phyloP scores from a whole-genome alignment of 164 flowering plant species.

The Kingdonia uniflora region DNA sequence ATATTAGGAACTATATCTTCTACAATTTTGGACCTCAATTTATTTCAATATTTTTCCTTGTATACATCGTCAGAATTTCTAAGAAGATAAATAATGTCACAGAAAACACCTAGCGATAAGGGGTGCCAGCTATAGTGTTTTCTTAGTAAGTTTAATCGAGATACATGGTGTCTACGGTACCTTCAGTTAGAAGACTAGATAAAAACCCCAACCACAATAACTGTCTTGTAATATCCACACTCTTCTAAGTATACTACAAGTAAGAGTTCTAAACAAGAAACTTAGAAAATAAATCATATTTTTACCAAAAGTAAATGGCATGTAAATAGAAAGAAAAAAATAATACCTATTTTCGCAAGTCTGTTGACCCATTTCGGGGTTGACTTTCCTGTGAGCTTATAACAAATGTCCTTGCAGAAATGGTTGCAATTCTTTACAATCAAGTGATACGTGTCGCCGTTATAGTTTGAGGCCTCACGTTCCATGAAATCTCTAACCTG shows the following conservation, averaged over 20 bases:
- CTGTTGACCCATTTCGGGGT: conserved; percentile 94
- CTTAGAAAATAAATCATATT: background rate
- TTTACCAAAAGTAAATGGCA: background rate
- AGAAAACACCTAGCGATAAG: background rate
- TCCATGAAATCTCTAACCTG: conserved; percentile 91
- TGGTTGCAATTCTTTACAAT: conserved; percentile 93
- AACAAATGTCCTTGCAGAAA: conserved; percentile 82
- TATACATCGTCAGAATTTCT: too few species aligned
- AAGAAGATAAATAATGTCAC: too few species aligned
- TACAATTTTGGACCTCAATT: background rate
- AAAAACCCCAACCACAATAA: too few species aligned
- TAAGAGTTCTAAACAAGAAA: background rate
- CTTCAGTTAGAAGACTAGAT: background rate
- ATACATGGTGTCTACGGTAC: too few species aligned
- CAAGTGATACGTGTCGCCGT: conserved; percentile 81
- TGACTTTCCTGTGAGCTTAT: conserved; percentile 64
- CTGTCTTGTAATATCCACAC: too few species aligned
- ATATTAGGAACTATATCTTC: background rate
- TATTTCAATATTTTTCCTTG: background rate
- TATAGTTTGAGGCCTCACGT: conserved; percentile 50
- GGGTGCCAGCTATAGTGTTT: background rate
- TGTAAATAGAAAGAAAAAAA: background rate
- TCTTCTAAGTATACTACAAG: too few species aligned
- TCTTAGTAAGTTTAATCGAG: background rate
- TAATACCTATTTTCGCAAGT: conserved; percentile 80